phyloP scores from a whole-genome alignment of 2,329 filamentous ascomycete genomes.

The Calycina herbarum region DNA sequence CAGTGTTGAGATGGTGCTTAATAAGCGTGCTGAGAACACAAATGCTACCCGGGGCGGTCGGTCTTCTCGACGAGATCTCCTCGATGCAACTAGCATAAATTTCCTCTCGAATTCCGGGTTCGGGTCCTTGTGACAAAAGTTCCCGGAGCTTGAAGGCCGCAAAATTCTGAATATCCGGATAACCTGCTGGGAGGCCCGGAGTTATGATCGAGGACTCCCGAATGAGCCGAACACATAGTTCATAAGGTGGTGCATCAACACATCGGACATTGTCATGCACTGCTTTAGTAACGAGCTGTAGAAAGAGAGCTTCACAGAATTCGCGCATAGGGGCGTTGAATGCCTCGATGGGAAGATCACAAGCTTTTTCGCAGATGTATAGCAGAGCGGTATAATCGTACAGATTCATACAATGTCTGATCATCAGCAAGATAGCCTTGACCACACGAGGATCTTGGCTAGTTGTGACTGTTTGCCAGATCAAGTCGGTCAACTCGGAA shows the following conservation, averaged over 20 bases:
- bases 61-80: conserved; percentile 64
- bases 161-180: conserved; percentile 63
- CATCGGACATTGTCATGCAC: conserved; percentile 39
- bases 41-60: conserved; percentile 70
- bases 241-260: conserved; percentile 49
- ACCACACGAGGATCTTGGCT: conserved; percentile 85
- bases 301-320: conserved; percentile 60
- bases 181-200: conserved; percentile 54
- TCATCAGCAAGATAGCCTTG: conserved; percentile 73
- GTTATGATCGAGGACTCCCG: conserved; percentile 66
- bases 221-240: conserved; percentile 65
- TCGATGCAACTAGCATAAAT: conserved; percentile 67
- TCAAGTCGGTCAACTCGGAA: conserved; percentile 68
- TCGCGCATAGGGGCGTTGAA: conserved; percentile 63
- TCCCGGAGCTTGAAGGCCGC: conserved; percentile 61
- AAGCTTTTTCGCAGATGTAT: conserved; percentile 71
- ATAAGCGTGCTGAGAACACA: conserved; percentile 59
- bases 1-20: conserved; percentile 46
- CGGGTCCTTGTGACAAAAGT: conserved; percentile 58
- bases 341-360: conserved; percentile 59
- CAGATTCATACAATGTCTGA: conserved; percentile 49
- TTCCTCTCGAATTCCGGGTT: conserved; percentile 54
- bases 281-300: conserved; percentile 47
- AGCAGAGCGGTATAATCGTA: conserved; percentile 53
- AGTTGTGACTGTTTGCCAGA: conserved; percentile 81